A percentile compares a stretch with the other conserved stretches of the same genome.
phyloP scores from a whole-genome alignment of 2,329 filamentous ascomycete genomes.

The Fusarium tuaranense region DNA sequence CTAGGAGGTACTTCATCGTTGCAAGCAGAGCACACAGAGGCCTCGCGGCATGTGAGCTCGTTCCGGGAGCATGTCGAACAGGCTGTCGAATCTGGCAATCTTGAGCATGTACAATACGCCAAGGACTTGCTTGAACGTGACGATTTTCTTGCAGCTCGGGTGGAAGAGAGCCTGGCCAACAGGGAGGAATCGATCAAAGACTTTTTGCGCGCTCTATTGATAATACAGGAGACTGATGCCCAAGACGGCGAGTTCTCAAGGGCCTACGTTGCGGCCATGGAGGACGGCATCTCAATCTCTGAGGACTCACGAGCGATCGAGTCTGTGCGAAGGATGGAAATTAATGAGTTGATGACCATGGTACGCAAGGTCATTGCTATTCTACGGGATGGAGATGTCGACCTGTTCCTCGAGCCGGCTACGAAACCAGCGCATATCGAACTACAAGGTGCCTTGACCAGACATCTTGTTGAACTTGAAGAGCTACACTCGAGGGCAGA shows the following conservation, averaged over 20 bases:
- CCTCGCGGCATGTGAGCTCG: constrained; percentile 75
- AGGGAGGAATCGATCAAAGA: constrained; percentile 53
- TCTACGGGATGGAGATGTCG: constrained; percentile 52
- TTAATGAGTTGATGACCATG: constrained; percentile 42
- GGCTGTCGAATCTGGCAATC: constrained; percentile 56
- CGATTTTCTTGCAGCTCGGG: constrained; percentile 60
- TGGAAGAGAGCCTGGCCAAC: constrained; percentile 48
- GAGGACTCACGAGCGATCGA: constrained; percentile 67
- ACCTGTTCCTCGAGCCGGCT: constrained; percentile 49
- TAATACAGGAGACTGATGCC: constrained; percentile 55
- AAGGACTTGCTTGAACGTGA: constrained; percentile 70
- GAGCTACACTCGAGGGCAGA: constrained; percentile 59
- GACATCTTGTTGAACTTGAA: constrained; percentile 60
- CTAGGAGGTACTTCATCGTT: constrained; percentile 62
- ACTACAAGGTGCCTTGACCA: constrained; percentile 51
- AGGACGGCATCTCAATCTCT: constrained; percentile 64
- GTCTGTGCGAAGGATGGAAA: constrained; percentile 68
- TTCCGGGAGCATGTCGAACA: constrained; percentile 69
- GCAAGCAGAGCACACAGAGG: constrained; percentile 72
- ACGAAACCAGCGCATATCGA: constrained; percentile 48
- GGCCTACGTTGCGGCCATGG: constrained; percentile 72
- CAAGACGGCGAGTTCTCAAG: constrained; percentile 59
- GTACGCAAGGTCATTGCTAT: constrained; percentile 44
- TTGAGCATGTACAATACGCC: constrained; percentile 57
- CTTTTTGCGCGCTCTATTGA: constrained; percentile 62